Conservation (phyloP, 176 grass and related monocot genomes). For the Rhynchospora tenuis region DNA sequence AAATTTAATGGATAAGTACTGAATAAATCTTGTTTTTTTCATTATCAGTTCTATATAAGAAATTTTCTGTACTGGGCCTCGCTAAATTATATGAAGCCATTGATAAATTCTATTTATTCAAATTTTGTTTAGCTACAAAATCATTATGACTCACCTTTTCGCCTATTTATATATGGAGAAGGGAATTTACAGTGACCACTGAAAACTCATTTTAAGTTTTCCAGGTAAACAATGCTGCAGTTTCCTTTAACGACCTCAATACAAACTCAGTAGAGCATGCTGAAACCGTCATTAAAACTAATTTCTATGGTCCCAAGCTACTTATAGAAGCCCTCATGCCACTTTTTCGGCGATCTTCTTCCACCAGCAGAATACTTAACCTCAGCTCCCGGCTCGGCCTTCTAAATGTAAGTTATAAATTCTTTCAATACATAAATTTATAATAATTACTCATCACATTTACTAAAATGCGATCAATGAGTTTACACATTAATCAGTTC, state of each 20-base stretch:
- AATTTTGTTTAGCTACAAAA: neutral
- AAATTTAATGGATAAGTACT: neutral
- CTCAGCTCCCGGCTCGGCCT: conserved; percentile 92
- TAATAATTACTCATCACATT: neutral
- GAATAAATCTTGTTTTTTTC: neutral
- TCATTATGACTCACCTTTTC: neutral
- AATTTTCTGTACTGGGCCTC: too few species aligned
- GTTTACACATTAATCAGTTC: neutral
- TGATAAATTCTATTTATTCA: neutral
- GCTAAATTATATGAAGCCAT: too few species aligned
- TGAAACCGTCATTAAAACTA: conserved; percentile 64
- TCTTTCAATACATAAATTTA: neutral
- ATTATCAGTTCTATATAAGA: too few species aligned
- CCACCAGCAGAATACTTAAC: conserved; percentile 73
- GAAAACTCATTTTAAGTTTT: neutral
- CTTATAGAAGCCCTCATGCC: conserved; percentile 70
- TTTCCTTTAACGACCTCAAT: conserved; percentile 83
- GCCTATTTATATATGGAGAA: neutral
- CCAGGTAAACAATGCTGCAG: conserved; percentile 86
- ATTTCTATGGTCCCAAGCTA: conserved; percentile 72
- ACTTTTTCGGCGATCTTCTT: conserved; percentile 49
- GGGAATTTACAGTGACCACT: neutral
- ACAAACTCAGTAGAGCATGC: conserved; percentile 84
- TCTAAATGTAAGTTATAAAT: conserved; percentile 57
- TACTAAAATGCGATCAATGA: neutral